Percentiles rank a stretch among this genome's conserved stretches.
These are phyloP conservation scores for Tubosaeta sp. DNA, from an alignment of 768 basidiomycete species.

Conservation along the genomic window DNA sequence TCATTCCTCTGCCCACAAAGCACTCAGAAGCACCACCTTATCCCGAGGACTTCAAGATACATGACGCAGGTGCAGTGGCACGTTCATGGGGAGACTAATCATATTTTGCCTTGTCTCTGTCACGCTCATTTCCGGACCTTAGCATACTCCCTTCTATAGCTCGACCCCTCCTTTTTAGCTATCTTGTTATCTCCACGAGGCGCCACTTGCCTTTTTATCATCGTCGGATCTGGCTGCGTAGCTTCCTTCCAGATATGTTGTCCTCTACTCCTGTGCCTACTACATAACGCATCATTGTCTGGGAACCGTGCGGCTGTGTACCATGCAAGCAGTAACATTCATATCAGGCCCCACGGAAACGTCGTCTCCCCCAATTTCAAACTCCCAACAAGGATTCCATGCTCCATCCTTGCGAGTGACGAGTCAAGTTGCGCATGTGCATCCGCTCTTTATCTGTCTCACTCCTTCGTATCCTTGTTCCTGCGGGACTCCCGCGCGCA, in stretches of 20 bases:
- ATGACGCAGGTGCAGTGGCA: slow-evolving; percentile 32
- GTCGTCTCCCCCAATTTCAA: slow-evolving; percentile 22
- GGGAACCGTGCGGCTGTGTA: slow-evolving; percentile 9
- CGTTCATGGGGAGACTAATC: slow-evolving; percentile 33
- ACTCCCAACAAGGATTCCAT: slow-evolving; percentile 4
- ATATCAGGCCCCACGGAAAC: slow-evolving; percentile 17
- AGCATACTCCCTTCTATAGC: slow-evolving; percentile 18
- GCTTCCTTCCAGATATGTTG: slow-evolving; percentile 25
- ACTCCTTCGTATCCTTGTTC: slow-evolving; percentile 24
- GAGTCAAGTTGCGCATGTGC: slow-evolving; percentile 9
- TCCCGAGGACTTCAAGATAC: slow-evolving; percentile 27
- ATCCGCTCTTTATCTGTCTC: slow-evolving; percentile 13
- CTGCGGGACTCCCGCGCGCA: slow-evolving; percentile 3
- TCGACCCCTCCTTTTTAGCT: slow-evolving; percentile 19
- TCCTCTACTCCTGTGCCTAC: slow-evolving; percentile 23
- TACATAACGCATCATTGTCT: slow-evolving; percentile 4
- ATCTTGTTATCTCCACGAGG: slow-evolving; percentile 34
- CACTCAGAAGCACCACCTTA: slow-evolving; percentile 10
- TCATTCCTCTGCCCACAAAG: not conserved
- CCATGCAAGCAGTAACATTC: slow-evolving; percentile 10
- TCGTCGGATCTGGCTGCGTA: slow-evolving; percentile 30
- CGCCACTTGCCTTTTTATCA: slow-evolving; percentile 17
- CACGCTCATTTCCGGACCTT: slow-evolving; percentile 32
- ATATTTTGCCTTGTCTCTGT: slow-evolving; percentile 8
- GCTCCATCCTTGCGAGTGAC: slow-evolving; percentile 13